Base-by-base conservation (phyloP, 1,139 yeast species). In the Schwanniomyces etchellsii region DNA sequence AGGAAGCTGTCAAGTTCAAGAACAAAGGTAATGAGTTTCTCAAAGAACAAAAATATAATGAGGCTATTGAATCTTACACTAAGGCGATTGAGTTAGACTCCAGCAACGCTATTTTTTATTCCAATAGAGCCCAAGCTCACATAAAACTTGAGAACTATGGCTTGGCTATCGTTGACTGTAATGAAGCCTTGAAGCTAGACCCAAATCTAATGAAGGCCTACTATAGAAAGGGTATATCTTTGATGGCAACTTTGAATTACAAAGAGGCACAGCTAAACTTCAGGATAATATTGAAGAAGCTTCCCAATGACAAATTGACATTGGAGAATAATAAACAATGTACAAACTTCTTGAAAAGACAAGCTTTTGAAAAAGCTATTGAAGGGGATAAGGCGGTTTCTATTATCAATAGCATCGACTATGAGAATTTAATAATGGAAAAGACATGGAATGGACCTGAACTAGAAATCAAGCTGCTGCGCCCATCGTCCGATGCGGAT, bases 111-210 rank as follows among this genome's bases (percentile, higher is more conserved):
- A 75, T 89, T 13, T 81, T 77, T 48, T 84, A 63, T 52, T 79
- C 96, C 18, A 91, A 91, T 58, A 67, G 96, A 40, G 96, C 98
- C 0, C 94, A 86, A 40, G 95, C 86, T 1, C 81, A 88, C 43
- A 77, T 89, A 50, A 84, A 85, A 51, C 57, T 80, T 34, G 98
- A 91, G 51, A 81, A 79, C 45, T 89, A 82, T 54, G 97, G 96
- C 2, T 67, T 76, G 29, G 95, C 96, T 1, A 73, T 89, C 4
- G 64, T 58, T 12, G 96, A 89, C 52, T 81, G 95, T 44, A 73
- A 80, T 24, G 57, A 60, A 28, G 89, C 97, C 1, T 64, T 91
- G 29, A 70, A 66, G 29, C 51, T 81, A 9, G 88, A 91, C 49
- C 72, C 81, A 1, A 52, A 63, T 26, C 83, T 84, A 49, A 60